Evolutionary conservation across 768 basidiomycete species (phyloP).

Genomic region (Panellus pusillus): DNA sequence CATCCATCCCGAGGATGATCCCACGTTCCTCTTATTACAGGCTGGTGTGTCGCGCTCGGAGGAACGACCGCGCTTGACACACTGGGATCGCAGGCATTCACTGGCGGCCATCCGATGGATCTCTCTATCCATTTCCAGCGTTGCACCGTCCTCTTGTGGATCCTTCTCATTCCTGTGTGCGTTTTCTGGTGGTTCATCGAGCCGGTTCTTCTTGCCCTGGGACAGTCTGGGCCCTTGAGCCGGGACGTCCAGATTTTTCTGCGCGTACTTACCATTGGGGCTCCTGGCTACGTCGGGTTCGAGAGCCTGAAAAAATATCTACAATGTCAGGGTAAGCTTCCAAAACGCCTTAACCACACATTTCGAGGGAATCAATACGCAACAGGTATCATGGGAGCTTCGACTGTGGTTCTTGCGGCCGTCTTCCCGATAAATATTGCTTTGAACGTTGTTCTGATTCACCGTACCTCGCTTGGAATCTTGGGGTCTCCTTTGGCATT

Average conservation of each 20-base stretch:
- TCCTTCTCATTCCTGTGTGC: constrained; percentile 62
- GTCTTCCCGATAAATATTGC: constrained; percentile 66
- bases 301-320: constrained; percentile 79
- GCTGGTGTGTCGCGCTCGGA: constrained; percentile 76
- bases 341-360: background rate
- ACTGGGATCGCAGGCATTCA: constrained; percentile 75
- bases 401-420: constrained; percentile 62
- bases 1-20: constrained; percentile 41
- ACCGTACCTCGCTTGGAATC: constrained; percentile 61
- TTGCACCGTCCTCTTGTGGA: constrained; percentile 63
- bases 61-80: constrained; percentile 81
- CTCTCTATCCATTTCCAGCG: constrained; percentile 73
- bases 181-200: constrained; percentile 65
- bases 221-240: constrained; percentile 59
- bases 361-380: background rate
- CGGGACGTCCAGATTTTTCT: constrained; percentile 64
- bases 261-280: constrained; percentile 61
- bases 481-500: constrained; percentile 69
- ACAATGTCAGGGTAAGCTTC: constrained; percentile 69
- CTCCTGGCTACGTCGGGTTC: constrained; percentile 71
- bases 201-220: constrained; percentile 60
- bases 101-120: constrained; percentile 62
- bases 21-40: constrained; percentile 47
- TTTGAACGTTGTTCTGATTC: constrained; percentile 62
- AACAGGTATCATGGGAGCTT: constrained; percentile 72